A percentile compares a stretch with the other conserved stretches of the same genome.
These are phyloP conservation scores for Kalmanozyma brasiliensis DNA, from an alignment of 1,284 basidiomycete genomes.

Conservation along the genomic window DNA sequence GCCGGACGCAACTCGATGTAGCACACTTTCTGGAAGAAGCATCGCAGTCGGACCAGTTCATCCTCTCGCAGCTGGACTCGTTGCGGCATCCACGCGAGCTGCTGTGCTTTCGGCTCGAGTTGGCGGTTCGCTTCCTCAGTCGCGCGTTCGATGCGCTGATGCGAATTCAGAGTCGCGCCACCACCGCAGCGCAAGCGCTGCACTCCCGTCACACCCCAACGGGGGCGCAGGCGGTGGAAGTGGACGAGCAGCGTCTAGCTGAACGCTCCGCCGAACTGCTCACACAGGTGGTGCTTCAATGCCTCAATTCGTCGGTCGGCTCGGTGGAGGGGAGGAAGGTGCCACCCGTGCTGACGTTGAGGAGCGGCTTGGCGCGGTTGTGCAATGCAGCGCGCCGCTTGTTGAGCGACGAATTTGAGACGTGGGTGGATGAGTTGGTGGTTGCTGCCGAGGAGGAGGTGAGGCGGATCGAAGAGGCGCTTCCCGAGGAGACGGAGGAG, in stretches of 20 bases:
- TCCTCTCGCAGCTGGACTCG: conserved; percentile 19
- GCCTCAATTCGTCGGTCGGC: conserved; percentile 34
- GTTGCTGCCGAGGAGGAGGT: conserved; percentile 36
- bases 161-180: conserved; percentile 30
- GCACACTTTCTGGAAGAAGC: conserved; percentile 20
- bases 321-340: conserved; percentile 17
- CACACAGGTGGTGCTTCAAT: conserved; percentile 45
- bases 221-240: conserved; percentile 28
- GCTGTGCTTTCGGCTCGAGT: conserved; percentile 37
- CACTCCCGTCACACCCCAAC: conserved; percentile 15
- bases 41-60: conserved; percentile 32
- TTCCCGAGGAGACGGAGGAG: conserved; percentile 12
- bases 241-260: conserved; percentile 40
- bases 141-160: conserved; percentile 33
- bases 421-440: conserved; percentile 43
- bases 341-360: conserved; percentile 23
- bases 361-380: conserved; percentile 27
- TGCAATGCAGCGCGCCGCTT: conserved; percentile 39
- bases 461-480: conserved; percentile 15
- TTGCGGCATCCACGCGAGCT: conserved; percentile 25
- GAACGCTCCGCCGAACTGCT: conserved; percentile 38
- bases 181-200: conserved; percentile 30
- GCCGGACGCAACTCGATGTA: conserved; percentile 10
- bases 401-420: conserved; percentile 43
- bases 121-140: conserved; percentile 32